Evolutionary conservation across 371 early-diverging fungal species (phyloP).

Genomic region (Synchytrium microbalum): DNA sequence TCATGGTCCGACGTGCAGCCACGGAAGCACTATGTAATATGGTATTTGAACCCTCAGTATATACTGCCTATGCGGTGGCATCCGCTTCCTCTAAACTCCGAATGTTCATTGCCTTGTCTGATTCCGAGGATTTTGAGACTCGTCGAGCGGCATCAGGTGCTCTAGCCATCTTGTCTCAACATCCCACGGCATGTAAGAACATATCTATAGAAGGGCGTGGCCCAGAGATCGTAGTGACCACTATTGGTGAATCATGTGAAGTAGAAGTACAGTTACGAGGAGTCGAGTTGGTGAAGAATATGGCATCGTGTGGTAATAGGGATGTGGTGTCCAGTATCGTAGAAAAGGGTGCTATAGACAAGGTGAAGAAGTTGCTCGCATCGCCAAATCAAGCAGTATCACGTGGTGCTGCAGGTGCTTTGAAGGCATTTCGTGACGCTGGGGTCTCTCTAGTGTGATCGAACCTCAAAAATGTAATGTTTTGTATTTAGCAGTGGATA

Average conservation of each 20-base stretch:
- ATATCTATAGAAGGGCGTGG: conserved; percentile 41
- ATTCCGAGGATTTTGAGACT: conserved; percentile 76
- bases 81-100: conserved; percentile 38
- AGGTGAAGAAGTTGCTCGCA: neutral
- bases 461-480: no score
- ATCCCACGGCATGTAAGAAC: conserved; percentile 43
- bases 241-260: conserved; percentile 22
- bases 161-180: conserved; percentile 67
- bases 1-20: conserved; percentile 81
- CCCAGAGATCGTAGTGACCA: conserved; percentile 21
- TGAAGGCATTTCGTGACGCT: neutral
- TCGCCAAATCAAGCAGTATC: neutral
- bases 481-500: no score
- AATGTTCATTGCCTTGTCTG: conserved; percentile 73
- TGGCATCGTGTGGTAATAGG: conserved; percentile 28
- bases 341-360: neutral
- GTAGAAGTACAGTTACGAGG: conserved; percentile 53
- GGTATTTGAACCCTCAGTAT: conserved; percentile 75
- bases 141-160: conserved; percentile 82
- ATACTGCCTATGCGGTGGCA: conserved; percentile 48
- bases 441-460: no score
- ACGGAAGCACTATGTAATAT: conserved; percentile 90
- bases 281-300: conserved; percentile 54
- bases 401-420: neutral
- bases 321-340: neutral